Percentiles rank a stretch among this genome's conserved stretches.
Conservation (phyloP, 345 rosid species). For the Fremontodendron californicum region DNA sequence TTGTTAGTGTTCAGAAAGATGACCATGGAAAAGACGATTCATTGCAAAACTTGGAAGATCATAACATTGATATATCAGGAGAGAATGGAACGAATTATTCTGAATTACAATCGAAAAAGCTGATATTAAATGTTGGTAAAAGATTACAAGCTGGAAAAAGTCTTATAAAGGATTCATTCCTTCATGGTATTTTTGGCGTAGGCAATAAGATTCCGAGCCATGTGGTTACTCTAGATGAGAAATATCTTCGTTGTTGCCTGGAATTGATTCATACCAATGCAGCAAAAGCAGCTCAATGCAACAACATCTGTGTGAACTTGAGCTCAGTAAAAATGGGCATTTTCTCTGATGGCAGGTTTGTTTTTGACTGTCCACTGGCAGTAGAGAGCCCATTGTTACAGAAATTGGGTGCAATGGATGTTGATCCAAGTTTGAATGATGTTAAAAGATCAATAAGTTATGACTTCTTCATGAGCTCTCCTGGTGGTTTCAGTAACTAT, state of each 20-base stretch:
- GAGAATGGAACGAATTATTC: conserved; percentile 20
- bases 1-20: conserved; percentile 36
- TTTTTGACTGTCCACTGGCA: conserved; percentile 49
- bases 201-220: conserved; percentile 66
- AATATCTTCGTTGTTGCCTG: conserved; percentile 67
- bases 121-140: conserved; percentile 39
- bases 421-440: conserved; percentile 26
- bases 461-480: conserved; percentile 37
- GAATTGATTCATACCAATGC: conserved; percentile 54
- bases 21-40: conserved; percentile 42
- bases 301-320: conserved; percentile 37
- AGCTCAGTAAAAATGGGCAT: conserved; percentile 31
- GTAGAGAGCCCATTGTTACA: conserved; percentile 58
- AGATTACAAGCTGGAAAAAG: conserved; percentile 47
- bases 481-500: conserved; percentile 32
- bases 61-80: conserved; percentile 21
- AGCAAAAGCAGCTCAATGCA: conserved; percentile 43
- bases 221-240: conserved; percentile 69
- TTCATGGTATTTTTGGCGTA: conserved; percentile 38
- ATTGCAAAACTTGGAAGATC: conserved; percentile 19
- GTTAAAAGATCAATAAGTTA: conserved; percentile 33
- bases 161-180: conserved; percentile 44
- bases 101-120: conserved; percentile 26
- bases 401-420: conserved; percentile 36
- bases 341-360: conserved; percentile 40